Conservation (phyloP, 495 filamentous ascomycete genomes). For the Parachaetomium inaequale region DNA sequence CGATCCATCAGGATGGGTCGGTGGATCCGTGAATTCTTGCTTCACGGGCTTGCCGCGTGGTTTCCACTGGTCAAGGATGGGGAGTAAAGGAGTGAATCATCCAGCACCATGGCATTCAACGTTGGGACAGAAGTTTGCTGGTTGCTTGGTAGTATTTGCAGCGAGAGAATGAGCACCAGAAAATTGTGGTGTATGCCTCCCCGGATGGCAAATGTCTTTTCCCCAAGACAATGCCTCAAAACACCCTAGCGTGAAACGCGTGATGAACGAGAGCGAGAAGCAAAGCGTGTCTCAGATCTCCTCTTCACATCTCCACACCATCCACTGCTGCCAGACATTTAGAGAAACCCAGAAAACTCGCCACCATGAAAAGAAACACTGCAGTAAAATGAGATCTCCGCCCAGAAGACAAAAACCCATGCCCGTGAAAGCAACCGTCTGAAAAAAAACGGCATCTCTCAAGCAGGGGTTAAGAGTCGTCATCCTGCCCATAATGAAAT, state of each 20-base stretch:
- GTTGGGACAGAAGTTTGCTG: conserved; percentile 4
- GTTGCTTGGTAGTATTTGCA: conserved; percentile 17
- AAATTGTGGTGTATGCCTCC: neutral
- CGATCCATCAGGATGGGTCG: neutral
- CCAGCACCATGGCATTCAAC: neutral
- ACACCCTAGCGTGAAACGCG: conserved; percentile 7
- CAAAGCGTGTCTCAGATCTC: conserved; percentile 7
- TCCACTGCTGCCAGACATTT: neutral
- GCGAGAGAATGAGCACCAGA: conserved; percentile 20
- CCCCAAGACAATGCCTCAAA: conserved; percentile 1
- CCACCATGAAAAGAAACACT: conserved; percentile 4
- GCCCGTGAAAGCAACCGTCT: conserved; percentile 5
- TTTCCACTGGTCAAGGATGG: neutral
- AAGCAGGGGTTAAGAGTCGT: conserved; percentile 2
- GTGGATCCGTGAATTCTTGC: neutral
- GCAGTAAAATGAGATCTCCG: conserved; percentile 10
- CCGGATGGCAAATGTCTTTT: neutral
- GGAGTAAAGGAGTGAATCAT: neutral
- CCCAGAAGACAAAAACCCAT: conserved; percentile 9
- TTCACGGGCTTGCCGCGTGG: neutral
- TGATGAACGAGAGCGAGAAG: conserved; percentile 19
- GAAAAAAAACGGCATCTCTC: conserved; percentile 2
- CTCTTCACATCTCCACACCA: neutral
- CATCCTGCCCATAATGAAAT: conserved; percentile 3
- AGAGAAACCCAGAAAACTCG: neutral